A percentile compares a stretch with the other conserved stretches of the same genome.
These are phyloP conservation scores for Lizonia empirigonia DNA, from an alignment of 2,329 filamentous ascomycete species.

Conservation along the genomic window DNA sequence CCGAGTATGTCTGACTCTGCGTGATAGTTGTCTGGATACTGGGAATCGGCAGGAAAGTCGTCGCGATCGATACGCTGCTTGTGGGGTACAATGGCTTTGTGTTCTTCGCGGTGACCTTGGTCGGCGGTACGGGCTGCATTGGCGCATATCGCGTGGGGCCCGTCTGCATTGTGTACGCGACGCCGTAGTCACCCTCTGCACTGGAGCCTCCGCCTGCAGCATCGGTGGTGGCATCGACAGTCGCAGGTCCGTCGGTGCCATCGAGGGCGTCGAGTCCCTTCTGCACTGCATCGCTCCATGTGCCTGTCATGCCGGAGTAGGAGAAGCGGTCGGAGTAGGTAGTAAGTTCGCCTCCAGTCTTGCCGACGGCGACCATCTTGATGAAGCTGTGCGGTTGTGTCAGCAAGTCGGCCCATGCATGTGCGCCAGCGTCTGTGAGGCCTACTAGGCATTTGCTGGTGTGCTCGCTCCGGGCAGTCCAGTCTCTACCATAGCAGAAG, in stretches of 20 bases:
- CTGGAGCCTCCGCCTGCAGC: constrained; percentile 32
- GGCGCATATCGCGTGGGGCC: constrained; percentile 66
- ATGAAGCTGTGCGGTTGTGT: constrained; percentile 33
- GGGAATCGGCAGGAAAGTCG: constrained; percentile 53
- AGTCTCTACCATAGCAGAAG: constrained; percentile 35
- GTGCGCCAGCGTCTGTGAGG: neutral
- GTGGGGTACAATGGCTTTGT: constrained; percentile 60
- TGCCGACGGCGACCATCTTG: constrained; percentile 60
- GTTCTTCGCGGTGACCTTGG: constrained; percentile 61
- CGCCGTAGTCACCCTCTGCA: constrained; percentile 41
- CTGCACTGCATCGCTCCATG: constrained; percentile 55
- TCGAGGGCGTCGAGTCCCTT: constrained; percentile 45
- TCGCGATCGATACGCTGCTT: constrained; percentile 60
- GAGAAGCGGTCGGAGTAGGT: constrained; percentile 69
- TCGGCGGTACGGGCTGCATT: constrained; percentile 64
- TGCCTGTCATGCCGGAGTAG: constrained; percentile 67
- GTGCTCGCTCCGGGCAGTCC: constrained; percentile 30
- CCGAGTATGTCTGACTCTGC: constrained; percentile 57
- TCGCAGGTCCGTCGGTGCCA: constrained; percentile 38
- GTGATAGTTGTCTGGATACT: constrained; percentile 59
- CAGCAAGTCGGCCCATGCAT: constrained; percentile 5
- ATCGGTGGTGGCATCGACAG: constrained; percentile 28
- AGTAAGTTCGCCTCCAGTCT: constrained; percentile 60
- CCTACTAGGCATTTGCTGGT: constrained; percentile 62
- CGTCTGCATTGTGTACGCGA: constrained; percentile 63